Conservation (phyloP, 106 monocot species). For the Gastrodia elata region DNA sequence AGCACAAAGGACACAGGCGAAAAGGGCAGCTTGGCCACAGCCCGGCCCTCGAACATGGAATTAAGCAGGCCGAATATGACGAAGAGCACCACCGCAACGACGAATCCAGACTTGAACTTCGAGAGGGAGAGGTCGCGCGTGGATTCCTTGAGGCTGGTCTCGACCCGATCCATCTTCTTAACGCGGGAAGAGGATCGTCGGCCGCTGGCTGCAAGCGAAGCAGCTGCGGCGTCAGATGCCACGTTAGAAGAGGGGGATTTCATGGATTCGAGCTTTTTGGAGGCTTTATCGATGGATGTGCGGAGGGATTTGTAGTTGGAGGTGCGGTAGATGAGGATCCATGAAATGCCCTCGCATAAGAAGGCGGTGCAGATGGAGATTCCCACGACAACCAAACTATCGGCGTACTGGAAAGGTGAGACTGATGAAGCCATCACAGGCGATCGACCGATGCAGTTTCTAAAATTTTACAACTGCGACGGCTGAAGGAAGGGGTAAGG, state of each 20-base stretch:
- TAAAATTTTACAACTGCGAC: not conserved
- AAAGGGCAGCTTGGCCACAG: slow-evolving; percentile 94
- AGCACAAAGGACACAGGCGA: slow-evolving; percentile 55
- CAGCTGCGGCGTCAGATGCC: slow-evolving; percentile 6
- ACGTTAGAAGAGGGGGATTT: slow-evolving; percentile 30
- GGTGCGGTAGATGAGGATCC: slow-evolving; percentile 97
- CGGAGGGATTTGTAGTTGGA: slow-evolving; percentile 87
- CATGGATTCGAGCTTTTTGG: slow-evolving; percentile 87
- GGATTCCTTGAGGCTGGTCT: slow-evolving; percentile 81
- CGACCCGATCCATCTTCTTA: slow-evolving; percentile 96
- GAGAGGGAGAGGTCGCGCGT: slow-evolving; percentile 88
- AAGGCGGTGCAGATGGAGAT: slow-evolving; percentile 78
- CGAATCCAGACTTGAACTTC: slow-evolving; percentile 97
- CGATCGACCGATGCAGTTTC: not conserved
- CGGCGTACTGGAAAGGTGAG: slow-evolving; percentile 51
- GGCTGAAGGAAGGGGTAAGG: not conserved
- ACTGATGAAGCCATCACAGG: slow-evolving; percentile 23
- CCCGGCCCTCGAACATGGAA: slow-evolving; percentile 88
- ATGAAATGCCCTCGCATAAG: slow-evolving; percentile 92
- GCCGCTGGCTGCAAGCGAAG: not conserved
- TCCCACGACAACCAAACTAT: slow-evolving; percentile 48
- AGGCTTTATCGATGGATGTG: slow-evolving; percentile 78
- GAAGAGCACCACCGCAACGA: slow-evolving; percentile 86
- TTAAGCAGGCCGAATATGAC: slow-evolving; percentile 95
- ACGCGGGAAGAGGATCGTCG: slow-evolving; percentile 25